phyloP scores from a whole-genome alignment of 305 asterid species.

The Ajuga reptans region DNA sequence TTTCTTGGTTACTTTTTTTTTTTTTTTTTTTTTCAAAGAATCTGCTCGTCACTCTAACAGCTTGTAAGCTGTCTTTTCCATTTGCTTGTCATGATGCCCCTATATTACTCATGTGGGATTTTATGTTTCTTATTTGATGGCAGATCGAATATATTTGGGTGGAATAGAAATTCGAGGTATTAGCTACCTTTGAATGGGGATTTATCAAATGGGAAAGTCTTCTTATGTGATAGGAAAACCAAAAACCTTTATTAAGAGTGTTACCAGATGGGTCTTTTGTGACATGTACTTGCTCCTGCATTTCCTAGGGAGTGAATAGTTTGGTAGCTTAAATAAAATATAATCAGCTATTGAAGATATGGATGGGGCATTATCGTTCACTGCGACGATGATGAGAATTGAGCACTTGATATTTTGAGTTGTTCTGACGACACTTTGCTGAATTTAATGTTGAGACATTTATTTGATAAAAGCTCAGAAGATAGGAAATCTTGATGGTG shows the following conservation, averaged over 20 bases:
- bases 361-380: neutral
- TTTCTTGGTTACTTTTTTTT: no score
- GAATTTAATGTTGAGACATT: neutral
- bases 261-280: slow-evolving; percentile 1
- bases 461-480: neutral
- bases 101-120: slow-evolving; percentile 1
- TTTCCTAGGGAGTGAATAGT: neutral
- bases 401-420: neutral
- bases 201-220: slow-evolving; percentile 1
- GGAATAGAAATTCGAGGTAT: neutral
- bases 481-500: slow-evolving; percentile 1
- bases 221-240: neutral
- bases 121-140: slow-evolving; percentile 3
- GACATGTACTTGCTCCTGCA: neutral
- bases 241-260: slow-evolving; percentile 1
- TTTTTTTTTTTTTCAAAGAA: no score
- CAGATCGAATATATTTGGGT: neutral
- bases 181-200: neutral
- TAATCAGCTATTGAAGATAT: neutral
- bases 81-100: neutral
- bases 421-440: neutral
- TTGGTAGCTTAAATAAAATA: neutral
- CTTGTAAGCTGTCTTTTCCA: neutral
- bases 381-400: neutral
- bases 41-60: no score